Conservation (phyloP, 169 alveolate genomes). For the Plasmodium gaboni region DNA sequence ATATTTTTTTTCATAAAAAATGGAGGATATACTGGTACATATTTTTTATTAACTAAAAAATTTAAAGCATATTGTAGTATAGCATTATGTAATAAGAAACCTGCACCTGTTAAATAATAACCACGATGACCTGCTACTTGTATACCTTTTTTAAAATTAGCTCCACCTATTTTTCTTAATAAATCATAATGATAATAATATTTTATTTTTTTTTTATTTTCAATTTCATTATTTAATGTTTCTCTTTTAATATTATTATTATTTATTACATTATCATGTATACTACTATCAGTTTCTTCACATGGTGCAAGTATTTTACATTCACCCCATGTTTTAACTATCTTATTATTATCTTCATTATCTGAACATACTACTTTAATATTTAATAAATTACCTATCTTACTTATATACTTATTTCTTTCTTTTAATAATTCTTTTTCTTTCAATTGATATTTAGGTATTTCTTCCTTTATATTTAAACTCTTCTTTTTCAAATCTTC, state of each 20-base stretch:
- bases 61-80: conserved; percentile 94
- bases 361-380: conserved; percentile 93
- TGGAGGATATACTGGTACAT: conserved; percentile 98
- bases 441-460: conserved; percentile 80
- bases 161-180: conserved; percentile 92
- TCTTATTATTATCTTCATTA: conserved; percentile 94
- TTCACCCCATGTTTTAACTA: conserved; percentile 94
- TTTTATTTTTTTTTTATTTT: conserved; percentile 9
- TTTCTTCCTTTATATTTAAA: conserved; percentile 80
- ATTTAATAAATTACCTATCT: conserved; percentile 95
- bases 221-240: background rate
- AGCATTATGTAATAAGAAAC: conserved; percentile 97
- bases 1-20: conserved; percentile 95
- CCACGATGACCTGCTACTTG: conserved; percentile 99
- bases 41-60: conserved; percentile 94
- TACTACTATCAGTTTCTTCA: conserved; percentile 78
- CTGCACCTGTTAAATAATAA: conserved; percentile 96
- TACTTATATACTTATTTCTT: conserved; percentile 83
- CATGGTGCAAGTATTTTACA: conserved; percentile 74
- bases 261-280: background rate
- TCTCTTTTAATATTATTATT: conserved; percentile 15
- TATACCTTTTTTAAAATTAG: conserved; percentile 93
- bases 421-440: conserved; percentile 80
- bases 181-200: conserved; percentile 93
- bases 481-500: conserved; percentile 81